Base-by-base conservation (phyloP, 2,329 filamentous ascomycete species). In the Aspergillus fumigatus region DNA sequence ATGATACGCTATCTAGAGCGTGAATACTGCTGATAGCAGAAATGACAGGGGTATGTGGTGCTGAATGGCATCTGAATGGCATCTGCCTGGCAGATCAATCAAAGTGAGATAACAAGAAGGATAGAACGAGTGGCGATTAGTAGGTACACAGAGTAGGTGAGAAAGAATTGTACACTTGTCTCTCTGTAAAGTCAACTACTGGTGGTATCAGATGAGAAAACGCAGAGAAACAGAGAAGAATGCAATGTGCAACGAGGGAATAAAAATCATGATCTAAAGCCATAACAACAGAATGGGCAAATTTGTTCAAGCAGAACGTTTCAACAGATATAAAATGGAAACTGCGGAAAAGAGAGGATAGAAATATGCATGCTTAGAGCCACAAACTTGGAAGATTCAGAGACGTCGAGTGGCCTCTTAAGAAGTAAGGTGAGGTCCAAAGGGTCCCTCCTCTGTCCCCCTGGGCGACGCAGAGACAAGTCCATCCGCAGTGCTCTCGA, bases 401-500 rank as follows among this genome's bases (percentile, higher is more conserved):
- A 53, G 14, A 52, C 11, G 11, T 51, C 7, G 48, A 21, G 56
- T 59, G 48, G 29, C 11, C 11, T 32, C 29, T 64, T 55, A 64
- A 51, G 55, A 54, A 21, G 52, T 54, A 47, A 72, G 70, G 50
- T 67, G 65, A 6, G 70, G 70, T 10, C 69, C 70, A 41, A 72
- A 72, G 2, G 68, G 70, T 9, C 68, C 65, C 41, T 72, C 60
- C 11, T 49, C 58, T n/a, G 61, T 53, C 4, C 65, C 67, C 29
- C 65, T 68, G 1, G 72, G 72, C 1, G 72, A 74, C 4, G 66
- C 68, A 5, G 70, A 71, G 41, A 72, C 66, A 41, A 74, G 58
- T n/a, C 69, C 71, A 26, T 77, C 78, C 27, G 77, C 71, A 4
- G 76, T 78, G 61, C 78, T 80, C 45, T 74, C 74, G 27, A 77